A percentile compares a stretch with the other conserved stretches of the same genome.
These are phyloP conservation scores for Diatrype stigma DNA, from an alignment of 2,329 filamentous ascomycete species.

Conservation along the genomic window DNA sequence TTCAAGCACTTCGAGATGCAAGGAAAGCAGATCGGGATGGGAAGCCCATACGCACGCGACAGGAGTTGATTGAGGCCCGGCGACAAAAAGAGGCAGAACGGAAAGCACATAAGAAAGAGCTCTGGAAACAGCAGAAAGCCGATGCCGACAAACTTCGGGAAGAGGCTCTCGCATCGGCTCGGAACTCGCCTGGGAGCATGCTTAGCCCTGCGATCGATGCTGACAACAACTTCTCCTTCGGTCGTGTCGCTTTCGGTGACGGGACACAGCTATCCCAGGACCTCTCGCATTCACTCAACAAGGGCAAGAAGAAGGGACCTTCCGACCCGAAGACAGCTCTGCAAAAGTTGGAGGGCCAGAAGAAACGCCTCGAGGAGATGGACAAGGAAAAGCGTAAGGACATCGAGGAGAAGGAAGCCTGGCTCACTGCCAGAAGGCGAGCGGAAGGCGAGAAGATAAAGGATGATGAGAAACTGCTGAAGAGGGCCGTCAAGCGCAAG, in stretches of 20 bases:
- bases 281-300: slow-evolving; percentile 57
- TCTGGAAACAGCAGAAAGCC: slow-evolving; percentile 70
- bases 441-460: slow-evolving; percentile 85
- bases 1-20: slow-evolving; percentile 78
- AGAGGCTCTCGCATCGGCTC: slow-evolving; percentile 55
- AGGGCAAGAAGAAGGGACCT: slow-evolving; percentile 74
- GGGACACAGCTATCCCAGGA: slow-evolving; percentile 75
- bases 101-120: slow-evolving; percentile 83
- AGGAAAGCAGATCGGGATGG: slow-evolving; percentile 88
- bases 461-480: slow-evolving; percentile 81
- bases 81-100: slow-evolving; percentile 83
- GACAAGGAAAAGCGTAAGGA: slow-evolving; percentile 78
- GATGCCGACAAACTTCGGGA: slow-evolving; percentile 70
- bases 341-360: slow-evolving; percentile 81
- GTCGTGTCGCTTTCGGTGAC: slow-evolving; percentile 85
- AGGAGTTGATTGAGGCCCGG: slow-evolving; percentile 87
- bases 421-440: slow-evolving; percentile 85
- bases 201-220: slow-evolving; percentile 52
- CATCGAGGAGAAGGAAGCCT: slow-evolving; percentile 88
- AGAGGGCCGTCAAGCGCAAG: slow-evolving; percentile 93
- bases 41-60: slow-evolving; percentile 75
- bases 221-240: slow-evolving; percentile 77
- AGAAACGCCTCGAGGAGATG: slow-evolving; percentile 70
- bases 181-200: slow-evolving; percentile 55
- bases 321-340: slow-evolving; percentile 83